These are phyloP conservation scores for Chalciporus sp. DNA, from an alignment of 1,284 basidiomycete genomes.

Conservation along the genomic window DNA sequence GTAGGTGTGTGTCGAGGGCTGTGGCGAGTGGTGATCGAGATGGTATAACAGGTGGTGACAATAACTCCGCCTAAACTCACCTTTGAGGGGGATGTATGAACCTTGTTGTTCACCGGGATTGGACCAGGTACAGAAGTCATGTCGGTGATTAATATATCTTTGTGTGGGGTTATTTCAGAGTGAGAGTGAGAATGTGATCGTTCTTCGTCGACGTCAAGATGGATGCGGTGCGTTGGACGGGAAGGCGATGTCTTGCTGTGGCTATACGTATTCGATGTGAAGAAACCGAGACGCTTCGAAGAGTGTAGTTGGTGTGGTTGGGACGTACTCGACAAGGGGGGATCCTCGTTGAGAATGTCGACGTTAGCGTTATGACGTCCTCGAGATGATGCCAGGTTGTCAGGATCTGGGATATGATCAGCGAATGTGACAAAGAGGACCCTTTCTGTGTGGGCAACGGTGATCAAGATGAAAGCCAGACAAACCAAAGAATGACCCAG, in stretches of 20 bases:
- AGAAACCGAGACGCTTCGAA: conserved; percentile 23
- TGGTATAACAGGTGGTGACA: background rate
- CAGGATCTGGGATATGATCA: conserved; percentile 19
- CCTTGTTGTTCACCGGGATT: conserved; percentile 28
- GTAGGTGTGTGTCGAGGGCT: conserved; percentile 66
- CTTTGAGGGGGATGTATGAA: conserved; percentile 69
- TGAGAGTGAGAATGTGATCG: conserved; percentile 13
- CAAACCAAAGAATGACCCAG: conserved; percentile 20
- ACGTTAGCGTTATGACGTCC: conserved; percentile 12
- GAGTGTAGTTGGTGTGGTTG: conserved; percentile 16
- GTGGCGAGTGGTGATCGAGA: conserved; percentile 21
- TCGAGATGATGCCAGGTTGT: conserved; percentile 1
- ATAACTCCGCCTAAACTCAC: conserved; percentile 40
- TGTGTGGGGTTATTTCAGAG: conserved; percentile 20
- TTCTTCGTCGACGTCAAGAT: conserved; percentile 14
- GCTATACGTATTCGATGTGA: conserved; percentile 21
- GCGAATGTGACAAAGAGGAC: conserved; percentile 9
- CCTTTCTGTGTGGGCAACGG: conserved; percentile 4
- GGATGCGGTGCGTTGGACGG: conserved; percentile 1
- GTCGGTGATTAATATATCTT: conserved; percentile 8
- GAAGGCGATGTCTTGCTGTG: conserved; percentile 17
- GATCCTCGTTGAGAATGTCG: conserved; percentile 11
- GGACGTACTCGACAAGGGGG: conserved; percentile 13
- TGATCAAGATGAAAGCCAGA: conserved; percentile 11
- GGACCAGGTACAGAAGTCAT: conserved; percentile 33